Conservation (phyloP, 352 stramenopile species). For the Pythium aquatile region DNA sequence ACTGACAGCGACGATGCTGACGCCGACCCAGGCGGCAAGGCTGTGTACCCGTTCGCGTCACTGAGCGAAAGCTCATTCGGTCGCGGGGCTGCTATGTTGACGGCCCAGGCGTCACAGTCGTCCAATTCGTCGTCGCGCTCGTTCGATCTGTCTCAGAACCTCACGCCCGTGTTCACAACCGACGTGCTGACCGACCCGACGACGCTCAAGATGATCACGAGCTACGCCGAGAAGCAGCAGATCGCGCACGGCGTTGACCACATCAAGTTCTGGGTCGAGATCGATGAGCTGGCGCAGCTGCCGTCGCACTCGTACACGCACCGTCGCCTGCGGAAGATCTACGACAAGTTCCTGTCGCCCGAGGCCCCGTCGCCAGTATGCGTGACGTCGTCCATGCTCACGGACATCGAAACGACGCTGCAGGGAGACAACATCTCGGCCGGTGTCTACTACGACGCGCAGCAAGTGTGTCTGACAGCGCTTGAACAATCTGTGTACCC, state of each 20-base stretch:
- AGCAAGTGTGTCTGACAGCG: constrained; percentile 61
- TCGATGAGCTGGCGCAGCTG: constrained; percentile 70
- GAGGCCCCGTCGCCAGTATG: constrained; percentile 72
- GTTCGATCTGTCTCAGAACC: constrained; percentile 70
- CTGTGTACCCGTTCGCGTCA: neutral
- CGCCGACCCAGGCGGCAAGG: neutral
- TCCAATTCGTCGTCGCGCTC: constrained; percentile 8
- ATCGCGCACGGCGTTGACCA: constrained; percentile 56
- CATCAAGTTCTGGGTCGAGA: constrained; percentile 82
- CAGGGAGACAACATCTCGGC: constrained; percentile 66
- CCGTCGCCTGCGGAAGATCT: constrained; percentile 77
- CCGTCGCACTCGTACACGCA: constrained; percentile 81
- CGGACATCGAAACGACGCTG: constrained; percentile 59
- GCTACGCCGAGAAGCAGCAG: constrained; percentile 55
- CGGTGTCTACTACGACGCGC: constrained; percentile 65
- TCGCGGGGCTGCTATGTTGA: neutral
- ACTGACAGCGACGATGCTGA: neutral
- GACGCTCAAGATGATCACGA: constrained; percentile 73
- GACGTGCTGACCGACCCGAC: constrained; percentile 72
- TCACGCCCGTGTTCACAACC: constrained; percentile 75
- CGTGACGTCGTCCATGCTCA: constrained; percentile 64
- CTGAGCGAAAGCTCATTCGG: constrained; percentile 16
- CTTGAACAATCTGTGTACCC: constrained; percentile 76
- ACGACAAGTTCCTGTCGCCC: constrained; percentile 83
- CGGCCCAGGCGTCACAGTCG: constrained; percentile 6